A percentile compares a stretch with the other conserved stretches of the same genome.
Evolutionary conservation across 257 asterid species (phyloP).

Genomic region (Solanum pimpinellifolium): DNA sequence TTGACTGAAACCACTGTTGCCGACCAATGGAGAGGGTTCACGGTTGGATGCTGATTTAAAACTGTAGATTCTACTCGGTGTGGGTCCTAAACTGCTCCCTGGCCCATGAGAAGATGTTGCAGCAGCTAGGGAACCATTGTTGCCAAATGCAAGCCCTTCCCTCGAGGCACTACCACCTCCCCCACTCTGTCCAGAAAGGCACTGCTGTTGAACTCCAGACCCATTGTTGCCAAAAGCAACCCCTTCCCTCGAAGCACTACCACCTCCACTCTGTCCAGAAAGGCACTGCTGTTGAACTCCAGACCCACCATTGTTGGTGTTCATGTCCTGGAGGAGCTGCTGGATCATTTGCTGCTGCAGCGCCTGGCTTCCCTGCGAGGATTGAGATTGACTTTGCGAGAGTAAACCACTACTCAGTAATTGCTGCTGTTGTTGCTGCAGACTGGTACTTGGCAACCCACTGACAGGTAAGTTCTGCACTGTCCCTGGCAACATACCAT

Average conservation of each 20-base stretch:
- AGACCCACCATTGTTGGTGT: constrained; percentile 23
- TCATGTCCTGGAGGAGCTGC: constrained; percentile 57
- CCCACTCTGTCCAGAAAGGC: constrained; percentile 21
- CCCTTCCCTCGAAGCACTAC: constrained; percentile 26
- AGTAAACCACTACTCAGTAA: constrained; percentile 21
- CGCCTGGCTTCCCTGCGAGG: constrained; percentile 43
- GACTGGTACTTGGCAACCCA: constrained; percentile 24
- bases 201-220: constrained; percentile 19
- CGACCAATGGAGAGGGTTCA: constrained; percentile 35
- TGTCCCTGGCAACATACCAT: constrained; percentile 21
- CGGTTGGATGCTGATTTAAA: constrained; percentile 39
- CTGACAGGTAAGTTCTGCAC: constrained; percentile 22
- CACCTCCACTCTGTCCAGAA: constrained; percentile 30
- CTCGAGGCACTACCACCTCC: constrained; percentile 30
- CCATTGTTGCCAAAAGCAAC: constrained; percentile 26
- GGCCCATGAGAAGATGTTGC: constrained; percentile 15
- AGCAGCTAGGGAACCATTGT: constrained; percentile 17
- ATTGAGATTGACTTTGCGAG: constrained; percentile 32
- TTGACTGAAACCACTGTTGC: constrained; percentile 31
- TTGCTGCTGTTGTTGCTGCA: constrained; percentile 18
- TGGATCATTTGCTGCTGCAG: constrained; percentile 69
- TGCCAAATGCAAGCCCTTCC: constrained; percentile 30
- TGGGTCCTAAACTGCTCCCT: constrained; percentile 11
- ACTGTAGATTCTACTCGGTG: constrained; percentile 58
- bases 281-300: constrained; percentile 22